Evolutionary conservation across 2,329 filamentous ascomycete species (phyloP), one percentile per base, ranked within the genome.

Genomic region (Neocucurbitaria cava): DNA sequence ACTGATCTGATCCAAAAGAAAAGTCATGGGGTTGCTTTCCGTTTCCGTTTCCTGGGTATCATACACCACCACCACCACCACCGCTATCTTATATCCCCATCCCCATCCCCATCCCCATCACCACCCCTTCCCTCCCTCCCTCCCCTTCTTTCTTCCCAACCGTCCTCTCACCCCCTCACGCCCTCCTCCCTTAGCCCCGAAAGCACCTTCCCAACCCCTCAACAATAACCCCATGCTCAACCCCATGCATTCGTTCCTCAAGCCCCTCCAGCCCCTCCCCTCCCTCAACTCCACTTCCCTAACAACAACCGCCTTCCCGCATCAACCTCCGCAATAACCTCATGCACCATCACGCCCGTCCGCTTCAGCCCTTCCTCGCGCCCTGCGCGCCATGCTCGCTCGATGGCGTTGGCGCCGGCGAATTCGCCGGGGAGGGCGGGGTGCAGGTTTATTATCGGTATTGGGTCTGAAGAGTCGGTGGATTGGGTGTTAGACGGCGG

Each of bases 271-370:
- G n/a, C 5, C 24, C n/a, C 24, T 30, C 26, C 23, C 41, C n/a
- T 18, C 24, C 24, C 24, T 86, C 56, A 84, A 77, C 51, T 86
- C 81, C 21, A 96, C 85, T 76, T 93, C 88, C 60, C 82, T 76
- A 1, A 88, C 83, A 56, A 93, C 69, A 64, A 96, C 89, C 9
- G 90, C 88, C 59, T 84, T 81, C 92, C 92, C 68, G 89, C 84
- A 78, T 96, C 92, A 49, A 96, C 91, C 73, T 94, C 86, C 8
- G 71, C 71, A 65, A 82, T 81, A 15, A 96, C 92, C 76, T 93
- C 89, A 77, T 96, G 92, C 15, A 92, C 87, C 93, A 96, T 96
- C 49, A 96, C 88, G 0, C 93, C 92, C 0, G 86, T 92, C 61
- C 82, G 83, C 61, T 83, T 83, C 62, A 89, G 83, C 66, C 87